Percentiles rank a stretch among this genome's conserved stretches.
Evolutionary conservation across 495 filamentous ascomycete genomes (phyloP).

Genomic region (Rusavskia elegans): DNA sequence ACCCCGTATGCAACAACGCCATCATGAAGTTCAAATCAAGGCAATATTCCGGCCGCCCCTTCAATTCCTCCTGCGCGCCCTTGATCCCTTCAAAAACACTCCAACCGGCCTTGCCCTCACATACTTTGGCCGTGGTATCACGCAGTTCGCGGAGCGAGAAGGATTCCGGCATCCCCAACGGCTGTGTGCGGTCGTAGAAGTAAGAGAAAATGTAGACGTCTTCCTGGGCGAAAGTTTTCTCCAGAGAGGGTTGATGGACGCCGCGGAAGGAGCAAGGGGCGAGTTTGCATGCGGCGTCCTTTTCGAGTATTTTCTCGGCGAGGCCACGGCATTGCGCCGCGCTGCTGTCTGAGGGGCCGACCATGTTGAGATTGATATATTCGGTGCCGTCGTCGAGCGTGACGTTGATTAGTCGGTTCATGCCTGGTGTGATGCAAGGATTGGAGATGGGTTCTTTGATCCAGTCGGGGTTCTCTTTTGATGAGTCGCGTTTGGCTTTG

Average conservation of each 20-base stretch:
- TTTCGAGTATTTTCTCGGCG: constrained; percentile 79
- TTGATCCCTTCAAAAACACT: constrained; percentile 57
- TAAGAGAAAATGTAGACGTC: constrained; percentile 95
- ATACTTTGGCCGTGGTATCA: constrained; percentile 70
- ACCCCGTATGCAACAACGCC: constrained; percentile 81
- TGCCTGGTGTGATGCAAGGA: constrained; percentile 77
- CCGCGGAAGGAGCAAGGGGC: constrained; percentile 95
- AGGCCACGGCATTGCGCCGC: constrained; percentile 78
- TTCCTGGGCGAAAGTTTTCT: constrained; percentile 80
- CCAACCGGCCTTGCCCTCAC: constrained; percentile 64
- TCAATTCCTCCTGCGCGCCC: constrained; percentile 55
- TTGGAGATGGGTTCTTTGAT: constrained; percentile 52
- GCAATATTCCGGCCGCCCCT: constrained; percentile 72
- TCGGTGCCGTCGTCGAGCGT: constrained; percentile 39
- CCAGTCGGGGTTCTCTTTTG: constrained; percentile 24
- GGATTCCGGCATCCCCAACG: constrained; percentile 87
- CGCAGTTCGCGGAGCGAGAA: constrained; percentile 81
- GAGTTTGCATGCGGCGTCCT: constrained; percentile 66
- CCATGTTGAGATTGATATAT: constrained; percentile 60
- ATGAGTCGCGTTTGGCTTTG: constrained; percentile 37
- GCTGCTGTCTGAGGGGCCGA: constrained; percentile 53
- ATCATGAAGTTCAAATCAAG: constrained; percentile 93
- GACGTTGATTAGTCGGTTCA: constrained; percentile 51
- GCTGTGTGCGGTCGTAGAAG: constrained; percentile 86
- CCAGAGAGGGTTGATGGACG: constrained; percentile 81